Conservation (phyloP, 257 asterid genomes). For the Coffea canephora region DNA sequence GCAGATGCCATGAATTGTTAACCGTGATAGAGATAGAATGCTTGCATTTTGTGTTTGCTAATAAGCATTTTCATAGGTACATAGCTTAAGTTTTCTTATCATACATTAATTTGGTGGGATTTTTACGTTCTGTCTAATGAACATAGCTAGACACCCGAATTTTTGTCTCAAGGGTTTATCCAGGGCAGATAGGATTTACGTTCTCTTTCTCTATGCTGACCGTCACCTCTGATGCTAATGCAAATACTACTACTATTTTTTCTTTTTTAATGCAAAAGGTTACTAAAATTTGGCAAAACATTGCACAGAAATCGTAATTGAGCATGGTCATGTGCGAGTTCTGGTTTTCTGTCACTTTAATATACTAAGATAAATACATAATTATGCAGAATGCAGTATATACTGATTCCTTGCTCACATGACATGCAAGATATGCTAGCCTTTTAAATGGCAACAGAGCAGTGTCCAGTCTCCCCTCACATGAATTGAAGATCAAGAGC, state of each 20-base stretch:
- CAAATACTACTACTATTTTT: not conserved
- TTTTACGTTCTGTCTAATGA: not conserved
- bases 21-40: not conserved
- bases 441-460: not conserved
- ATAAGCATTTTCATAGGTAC: not conserved
- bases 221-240: not conserved
- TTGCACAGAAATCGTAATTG: slow-evolving; percentile 19
- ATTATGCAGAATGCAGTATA: slow-evolving; percentile 8
- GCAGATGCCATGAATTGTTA: not conserved
- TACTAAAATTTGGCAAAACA: not conserved
- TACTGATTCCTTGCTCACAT: slow-evolving; percentile 42
- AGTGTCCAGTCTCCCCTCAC: slow-evolving; percentile 17
- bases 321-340: slow-evolving; percentile 37
- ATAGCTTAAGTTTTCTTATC: not conserved
- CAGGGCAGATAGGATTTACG: too few relatives aligned
- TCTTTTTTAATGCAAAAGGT: not conserved
- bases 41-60: not conserved
- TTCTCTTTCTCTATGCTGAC: not conserved
- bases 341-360: slow-evolving; percentile 21
- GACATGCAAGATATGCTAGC: slow-evolving; percentile 12
- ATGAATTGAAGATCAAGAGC: slow-evolving; percentile 21
- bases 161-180: not conserved
- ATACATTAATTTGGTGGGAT: not conserved
- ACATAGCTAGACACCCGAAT: not conserved
- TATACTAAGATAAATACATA: slow-evolving; percentile 14